These are phyloP conservation scores for Punctularia strigosozonata DNA, from an alignment of 768 basidiomycete genomes.

Conservation along the genomic window DNA sequence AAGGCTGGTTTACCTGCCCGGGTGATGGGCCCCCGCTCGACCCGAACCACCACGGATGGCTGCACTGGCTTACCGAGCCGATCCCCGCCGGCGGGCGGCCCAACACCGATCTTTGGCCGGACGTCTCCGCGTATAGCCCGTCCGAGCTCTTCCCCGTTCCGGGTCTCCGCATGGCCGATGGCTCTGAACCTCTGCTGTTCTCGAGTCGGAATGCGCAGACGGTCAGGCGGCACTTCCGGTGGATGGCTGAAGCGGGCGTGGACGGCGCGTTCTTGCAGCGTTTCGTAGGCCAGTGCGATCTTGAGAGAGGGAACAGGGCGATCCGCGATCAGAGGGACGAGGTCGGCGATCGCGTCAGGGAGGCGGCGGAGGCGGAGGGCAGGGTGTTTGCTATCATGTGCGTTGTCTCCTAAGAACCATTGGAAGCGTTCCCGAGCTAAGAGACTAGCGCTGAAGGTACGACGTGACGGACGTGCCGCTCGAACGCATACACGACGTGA, in stretches of 20 bases:
- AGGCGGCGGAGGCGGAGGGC: conserved; percentile 71
- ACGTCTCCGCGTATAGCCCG: conserved; percentile 55
- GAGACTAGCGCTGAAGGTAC: conserved; percentile 51
- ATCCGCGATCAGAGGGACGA: conserved; percentile 60
- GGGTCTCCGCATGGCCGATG: conserved; percentile 45
- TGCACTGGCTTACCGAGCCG: conserved; percentile 73
- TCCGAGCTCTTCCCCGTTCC: conserved; percentile 63
- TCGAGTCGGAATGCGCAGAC: conserved; percentile 70
- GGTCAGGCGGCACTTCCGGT: conserved; percentile 64
- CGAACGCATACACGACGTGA: conserved; percentile 50
- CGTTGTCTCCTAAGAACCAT: conserved; percentile 14
- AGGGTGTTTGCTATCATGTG: conserved; percentile 81
- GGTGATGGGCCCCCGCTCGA: conserved; percentile 28
- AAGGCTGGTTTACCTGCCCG: conserved; percentile 53
- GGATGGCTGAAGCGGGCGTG: conserved; percentile 77
- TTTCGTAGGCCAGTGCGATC: conserved; percentile 57
- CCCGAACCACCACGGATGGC: conserved; percentile 75
- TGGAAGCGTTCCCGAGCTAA: not conserved
- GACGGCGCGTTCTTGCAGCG: conserved; percentile 79
- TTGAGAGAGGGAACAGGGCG: conserved; percentile 39
- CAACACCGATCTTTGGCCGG: conserved; percentile 74
- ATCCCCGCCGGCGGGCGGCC: conserved; percentile 58
- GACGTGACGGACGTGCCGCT: conserved; percentile 71
- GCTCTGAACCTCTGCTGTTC: conserved; percentile 58
- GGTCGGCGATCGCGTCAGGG: conserved; percentile 56